A percentile compares a stretch with the other conserved stretches of the same genome.
Conservation (phyloP, 2,329 filamentous ascomycete genomes). For the Emergomyces pasteurianus region DNA sequence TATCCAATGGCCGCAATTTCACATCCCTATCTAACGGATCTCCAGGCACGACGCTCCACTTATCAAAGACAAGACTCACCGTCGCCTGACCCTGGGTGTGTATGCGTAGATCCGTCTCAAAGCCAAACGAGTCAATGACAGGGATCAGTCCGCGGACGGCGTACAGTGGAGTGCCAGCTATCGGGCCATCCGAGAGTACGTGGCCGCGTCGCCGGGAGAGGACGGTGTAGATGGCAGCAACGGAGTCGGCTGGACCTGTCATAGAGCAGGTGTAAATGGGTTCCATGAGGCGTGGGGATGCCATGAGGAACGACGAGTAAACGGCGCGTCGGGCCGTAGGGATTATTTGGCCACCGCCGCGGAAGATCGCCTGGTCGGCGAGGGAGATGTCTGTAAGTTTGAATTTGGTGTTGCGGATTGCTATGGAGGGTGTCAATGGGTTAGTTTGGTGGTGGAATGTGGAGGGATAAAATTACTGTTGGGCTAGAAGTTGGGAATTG, state of each 20-base stretch:
- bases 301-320: conserved; percentile 96
- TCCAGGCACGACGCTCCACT: conserved; percentile 90
- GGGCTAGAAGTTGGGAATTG: background rate
- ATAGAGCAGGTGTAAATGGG: conserved; percentile 87
- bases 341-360: conserved; percentile 94
- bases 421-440: conserved; percentile 30
- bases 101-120: conserved; percentile 93
- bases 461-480: background rate
- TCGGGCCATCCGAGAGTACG: conserved; percentile 84
- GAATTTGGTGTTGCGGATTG: conserved; percentile 97
- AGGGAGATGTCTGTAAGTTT: conserved; percentile 83
- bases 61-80: conserved; percentile 84
- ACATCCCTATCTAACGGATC: conserved; percentile 86
- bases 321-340: conserved; percentile 85
- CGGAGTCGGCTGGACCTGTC: conserved; percentile 81
- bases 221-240: conserved; percentile 82
- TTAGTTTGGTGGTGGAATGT: conserved; percentile 8
- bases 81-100: conserved; percentile 89
- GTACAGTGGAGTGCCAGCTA: conserved; percentile 89
- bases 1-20: conserved; percentile 70
- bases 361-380: conserved; percentile 81
- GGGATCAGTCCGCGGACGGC: conserved; percentile 82
- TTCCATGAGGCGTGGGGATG: conserved; percentile 91
- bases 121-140: conserved; percentile 94
- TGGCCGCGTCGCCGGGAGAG: conserved; percentile 80